A percentile compares a stretch with the other conserved stretches of the same genome.
Evolutionary conservation across 441 rosid species (phyloP).

Genomic region (Flueggea neowawraea): DNA sequence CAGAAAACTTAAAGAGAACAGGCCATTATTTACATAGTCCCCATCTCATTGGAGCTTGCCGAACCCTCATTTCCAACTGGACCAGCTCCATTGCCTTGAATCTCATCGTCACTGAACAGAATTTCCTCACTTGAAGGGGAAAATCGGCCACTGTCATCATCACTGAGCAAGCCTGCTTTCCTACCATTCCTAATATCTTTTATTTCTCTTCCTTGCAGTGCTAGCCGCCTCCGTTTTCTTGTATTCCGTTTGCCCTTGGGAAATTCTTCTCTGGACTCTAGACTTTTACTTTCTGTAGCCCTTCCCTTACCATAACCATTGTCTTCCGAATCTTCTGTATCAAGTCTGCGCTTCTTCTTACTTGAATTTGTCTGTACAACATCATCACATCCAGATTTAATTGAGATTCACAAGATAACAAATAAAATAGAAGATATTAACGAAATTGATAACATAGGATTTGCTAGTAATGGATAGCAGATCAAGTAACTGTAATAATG

Average conservation of each 20-base stretch:
- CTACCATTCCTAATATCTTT: constrained; percentile 52
- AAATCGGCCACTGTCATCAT: constrained; percentile 47
- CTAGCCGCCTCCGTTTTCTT: constrained; percentile 68
- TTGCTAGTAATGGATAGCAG: no score
- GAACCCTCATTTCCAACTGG: constrained; percentile 24
- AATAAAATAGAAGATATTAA: no score
- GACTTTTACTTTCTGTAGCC: constrained; percentile 38
- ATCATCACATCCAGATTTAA: constrained; percentile 4
- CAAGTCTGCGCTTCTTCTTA: constrained; percentile 80
- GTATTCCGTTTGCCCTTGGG: constrained; percentile 88
- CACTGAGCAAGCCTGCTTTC: constrained; percentile 37
- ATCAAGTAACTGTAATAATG: no score
- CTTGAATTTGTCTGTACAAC: constrained; percentile 74
- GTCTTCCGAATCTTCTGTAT: constrained; percentile 74
- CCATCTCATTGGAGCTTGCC: no score
- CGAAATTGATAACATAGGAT: no score
- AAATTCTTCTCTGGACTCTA: constrained; percentile 65
- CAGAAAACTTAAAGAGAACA: no score
- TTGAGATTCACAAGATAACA: not conserved
- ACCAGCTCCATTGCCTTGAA: constrained; percentile 39
- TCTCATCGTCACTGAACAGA: constrained; percentile 66
- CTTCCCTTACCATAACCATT: constrained; percentile 49
- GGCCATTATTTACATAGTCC: no score
- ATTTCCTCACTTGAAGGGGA: constrained; percentile 77
- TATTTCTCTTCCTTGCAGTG: constrained; percentile 67